phyloP scores from a whole-genome alignment of 495 filamentous ascomycete species.

The Sporormia fimetaria region DNA sequence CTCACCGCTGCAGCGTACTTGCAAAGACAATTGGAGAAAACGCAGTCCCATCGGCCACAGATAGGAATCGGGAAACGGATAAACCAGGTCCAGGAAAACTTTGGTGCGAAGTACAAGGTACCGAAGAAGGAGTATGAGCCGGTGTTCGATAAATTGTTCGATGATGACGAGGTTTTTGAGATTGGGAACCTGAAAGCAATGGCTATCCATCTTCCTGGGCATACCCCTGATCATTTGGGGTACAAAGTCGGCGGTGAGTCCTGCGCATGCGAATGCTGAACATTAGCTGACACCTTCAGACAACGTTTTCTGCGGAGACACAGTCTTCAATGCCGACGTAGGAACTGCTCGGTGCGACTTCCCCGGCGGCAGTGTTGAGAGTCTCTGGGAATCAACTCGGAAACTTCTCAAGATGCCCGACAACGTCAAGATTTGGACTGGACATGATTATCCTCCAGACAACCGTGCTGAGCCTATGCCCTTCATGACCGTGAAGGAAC shows the following conservation, averaged over 20 bases:
- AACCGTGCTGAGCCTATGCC: slow-evolving; percentile 28
- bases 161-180: slow-evolving; percentile 42
- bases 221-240: slow-evolving; percentile 52
- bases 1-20: slow-evolving; percentile 48
- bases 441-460: slow-evolving; percentile 39
- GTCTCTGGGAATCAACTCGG: slow-evolving; percentile 37
- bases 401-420: slow-evolving; percentile 39
- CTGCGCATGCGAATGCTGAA: not conserved
- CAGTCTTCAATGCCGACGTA: slow-evolving; percentile 48
- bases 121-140: slow-evolving; percentile 30
- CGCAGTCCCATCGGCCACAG: slow-evolving; percentile 28
- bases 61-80: slow-evolving; percentile 49
- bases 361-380: slow-evolving; percentile 41
- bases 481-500: slow-evolving; percentile 41
- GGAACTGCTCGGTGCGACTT: slow-evolving; percentile 52
- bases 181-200: slow-evolving; percentile 40
- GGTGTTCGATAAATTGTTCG: slow-evolving; percentile 43
- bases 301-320: slow-evolving; percentile 54
- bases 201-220: slow-evolving; percentile 47
- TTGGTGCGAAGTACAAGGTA: slow-evolving; percentile 41
- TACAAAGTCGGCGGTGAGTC: slow-evolving; percentile 40
- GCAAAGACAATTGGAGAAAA: slow-evolving; percentile 33
- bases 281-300: slow-evolving; percentile 14
- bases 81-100: slow-evolving; percentile 38
- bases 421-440: slow-evolving; percentile 34